phyloP scores from a whole-genome alignment of 2,329 filamentous ascomycete species.

The Phyllosticta citribraziliensis region DNA sequence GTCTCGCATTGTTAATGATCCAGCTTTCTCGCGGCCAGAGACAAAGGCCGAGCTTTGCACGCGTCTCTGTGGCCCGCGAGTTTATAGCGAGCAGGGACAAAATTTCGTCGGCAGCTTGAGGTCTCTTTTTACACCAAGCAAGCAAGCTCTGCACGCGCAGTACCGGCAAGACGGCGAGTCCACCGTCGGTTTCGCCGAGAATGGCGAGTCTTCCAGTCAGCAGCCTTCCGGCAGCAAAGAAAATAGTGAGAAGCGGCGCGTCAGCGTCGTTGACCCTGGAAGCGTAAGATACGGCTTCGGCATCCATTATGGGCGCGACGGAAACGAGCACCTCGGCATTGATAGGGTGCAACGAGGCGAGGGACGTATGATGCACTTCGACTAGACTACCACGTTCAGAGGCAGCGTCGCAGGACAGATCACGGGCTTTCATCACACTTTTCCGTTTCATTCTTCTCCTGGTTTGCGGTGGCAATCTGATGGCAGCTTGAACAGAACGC shows the following conservation, averaged over 20 bases:
- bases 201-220: not conserved
- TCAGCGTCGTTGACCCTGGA: constrained; percentile 19
- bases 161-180: constrained; percentile 3
- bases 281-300: constrained; percentile 46
- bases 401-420: not conserved
- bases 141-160: constrained; percentile 7
- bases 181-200: not conserved
- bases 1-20: constrained; percentile 60
- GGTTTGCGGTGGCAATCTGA: not conserved
- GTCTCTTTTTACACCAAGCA: not conserved
- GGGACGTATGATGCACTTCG: constrained; percentile 14
- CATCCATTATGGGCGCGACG: constrained; percentile 48
- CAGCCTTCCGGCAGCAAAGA: not conserved
- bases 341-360: constrained; percentile 36
- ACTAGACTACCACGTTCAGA: not conserved
- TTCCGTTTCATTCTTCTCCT: not conserved
- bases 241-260: constrained; percentile 19
- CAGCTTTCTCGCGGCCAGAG: constrained; percentile 58
- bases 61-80: constrained; percentile 50
- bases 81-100: constrained; percentile 35
- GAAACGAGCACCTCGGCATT: constrained; percentile 49
- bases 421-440: not conserved
- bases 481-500: not conserved
- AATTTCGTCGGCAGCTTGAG: constrained; percentile 14
- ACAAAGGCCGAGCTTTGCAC: constrained; percentile 60